phyloP scores from a whole-genome alignment of 2,329 filamentous ascomycete genomes.

The Colletotrichum sp. region DNA sequence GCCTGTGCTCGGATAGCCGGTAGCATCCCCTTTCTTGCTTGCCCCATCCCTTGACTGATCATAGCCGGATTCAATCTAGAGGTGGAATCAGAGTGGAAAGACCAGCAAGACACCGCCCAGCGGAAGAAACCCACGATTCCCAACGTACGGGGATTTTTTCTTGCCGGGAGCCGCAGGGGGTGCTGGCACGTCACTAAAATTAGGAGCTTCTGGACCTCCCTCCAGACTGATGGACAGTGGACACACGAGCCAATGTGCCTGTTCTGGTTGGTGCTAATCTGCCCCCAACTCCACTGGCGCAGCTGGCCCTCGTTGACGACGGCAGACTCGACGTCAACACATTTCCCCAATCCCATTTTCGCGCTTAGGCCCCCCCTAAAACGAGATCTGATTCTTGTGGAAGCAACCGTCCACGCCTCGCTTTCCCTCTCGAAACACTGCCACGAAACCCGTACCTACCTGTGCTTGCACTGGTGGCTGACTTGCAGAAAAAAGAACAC shows the following conservation, averaged over 20 bases:
- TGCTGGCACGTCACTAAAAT: constrained; percentile 6
- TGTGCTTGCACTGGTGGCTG: neutral
- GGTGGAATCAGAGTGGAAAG: neutral
- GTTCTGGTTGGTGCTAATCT: neutral
- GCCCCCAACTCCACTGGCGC: neutral
- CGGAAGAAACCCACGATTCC: neutral
- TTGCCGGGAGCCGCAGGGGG: neutral
- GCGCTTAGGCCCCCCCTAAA: constrained; percentile 8
- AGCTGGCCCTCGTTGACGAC: neutral
- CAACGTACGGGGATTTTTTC: neutral
- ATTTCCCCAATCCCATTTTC: neutral
- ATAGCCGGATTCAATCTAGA: neutral
- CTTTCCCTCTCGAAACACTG: constrained; percentile 1
- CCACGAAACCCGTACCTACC: neutral
- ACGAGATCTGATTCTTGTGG: constrained; percentile 5
- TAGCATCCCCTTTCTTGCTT: neutral
- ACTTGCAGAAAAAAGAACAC: neutral
- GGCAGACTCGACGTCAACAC: neutral
- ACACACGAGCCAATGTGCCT: neutral
- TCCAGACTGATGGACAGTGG: neutral
- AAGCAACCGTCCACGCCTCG: neutral
- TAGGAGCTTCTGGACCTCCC: constrained; percentile 1
- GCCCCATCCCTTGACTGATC: neutral
- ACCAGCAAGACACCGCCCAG: neutral
- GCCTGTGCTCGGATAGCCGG: neutral